These are phyloP conservation scores for Fusarium oxysporum DNA, from an alignment of 2,329 filamentous ascomycete genomes.

Conservation along the genomic window DNA sequence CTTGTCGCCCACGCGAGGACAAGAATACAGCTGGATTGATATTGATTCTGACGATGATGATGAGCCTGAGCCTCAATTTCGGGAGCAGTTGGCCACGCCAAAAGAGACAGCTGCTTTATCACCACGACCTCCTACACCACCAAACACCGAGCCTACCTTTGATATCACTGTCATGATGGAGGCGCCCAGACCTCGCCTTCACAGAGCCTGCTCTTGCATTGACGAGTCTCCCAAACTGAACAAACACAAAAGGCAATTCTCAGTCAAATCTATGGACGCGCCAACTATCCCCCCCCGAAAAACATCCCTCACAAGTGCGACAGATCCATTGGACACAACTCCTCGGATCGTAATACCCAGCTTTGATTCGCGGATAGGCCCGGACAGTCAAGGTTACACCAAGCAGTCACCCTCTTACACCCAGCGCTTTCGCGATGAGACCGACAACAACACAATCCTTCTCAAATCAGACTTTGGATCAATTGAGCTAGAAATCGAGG, in stretches of 20 bases:
- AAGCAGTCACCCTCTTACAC: slow-evolving; percentile 15
- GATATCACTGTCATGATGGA: slow-evolving; percentile 36
- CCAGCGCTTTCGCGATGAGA: slow-evolving; percentile 31
- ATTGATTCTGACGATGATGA: slow-evolving; percentile 49
- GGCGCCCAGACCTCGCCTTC: slow-evolving; percentile 1
- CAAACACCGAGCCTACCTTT: slow-evolving; percentile 34
- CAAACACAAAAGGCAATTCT: slow-evolving; percentile 21
- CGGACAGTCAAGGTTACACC: slow-evolving; percentile 17
- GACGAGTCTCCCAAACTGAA: slow-evolving; percentile 7
- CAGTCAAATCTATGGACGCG: slow-evolving; percentile 33
- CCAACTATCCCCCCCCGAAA: slow-evolving; percentile 39
- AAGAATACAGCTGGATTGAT: slow-evolving; percentile 54
- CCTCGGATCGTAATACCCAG: slow-evolving; percentile 23
- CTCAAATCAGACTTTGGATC: slow-evolving; percentile 38
- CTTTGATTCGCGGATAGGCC: slow-evolving; percentile 13
- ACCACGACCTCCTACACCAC: slow-evolving; percentile 49
- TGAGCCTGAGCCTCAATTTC: slow-evolving; percentile 32
- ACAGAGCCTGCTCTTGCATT: slow-evolving; percentile 9
- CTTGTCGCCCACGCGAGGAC: slow-evolving; percentile 30
- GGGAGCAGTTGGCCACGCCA: slow-evolving; percentile 11
- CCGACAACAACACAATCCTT: slow-evolving; percentile 35
- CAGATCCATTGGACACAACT: slow-evolving; percentile 10
- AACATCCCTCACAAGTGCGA: slow-evolving; percentile 34
- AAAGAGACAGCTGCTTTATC: slow-evolving; percentile 40
- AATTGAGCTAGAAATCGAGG: slow-evolving; percentile 35